A percentile compares a stretch with the other conserved stretches of the same genome.
Evolutionary conservation across 306 rosid genomes (phyloP).

Genomic region (Ammopiptanthus mongolicus): DNA sequence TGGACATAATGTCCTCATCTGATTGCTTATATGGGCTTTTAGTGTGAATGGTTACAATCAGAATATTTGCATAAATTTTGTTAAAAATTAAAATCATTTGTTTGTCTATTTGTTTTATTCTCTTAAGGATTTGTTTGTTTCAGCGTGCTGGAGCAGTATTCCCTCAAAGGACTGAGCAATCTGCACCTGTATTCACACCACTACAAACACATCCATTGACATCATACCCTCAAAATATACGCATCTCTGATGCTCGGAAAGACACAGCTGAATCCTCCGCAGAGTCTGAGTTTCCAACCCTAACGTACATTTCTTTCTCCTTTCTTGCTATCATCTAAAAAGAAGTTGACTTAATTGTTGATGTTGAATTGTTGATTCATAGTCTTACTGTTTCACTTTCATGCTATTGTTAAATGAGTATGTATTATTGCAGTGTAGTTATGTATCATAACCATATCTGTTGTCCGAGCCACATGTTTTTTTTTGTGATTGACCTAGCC

Average conservation of each 20-base stretch:
- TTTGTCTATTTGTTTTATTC: conserved; percentile 17
- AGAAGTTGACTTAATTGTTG: conserved; percentile 13
- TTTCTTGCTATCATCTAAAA: conserved; percentile 10
- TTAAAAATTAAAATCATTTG: conserved; percentile 2
- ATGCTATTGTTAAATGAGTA: conserved; percentile 3
- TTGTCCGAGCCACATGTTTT: conserved; percentile 1
- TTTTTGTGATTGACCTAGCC: background rate
- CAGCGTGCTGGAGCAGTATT: conserved; percentile 95
- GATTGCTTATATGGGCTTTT: background rate
- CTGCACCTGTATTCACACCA: conserved; percentile 90
- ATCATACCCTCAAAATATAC: conserved; percentile 72
- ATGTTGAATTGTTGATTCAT: background rate
- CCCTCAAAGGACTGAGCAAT: conserved; percentile 75
- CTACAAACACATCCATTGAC: conserved; percentile 85
- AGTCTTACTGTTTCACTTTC: background rate
- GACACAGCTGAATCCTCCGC: conserved; percentile 68
- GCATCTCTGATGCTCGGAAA: conserved; percentile 37
- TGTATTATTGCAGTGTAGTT: background rate
- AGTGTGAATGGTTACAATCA: conserved; percentile 12
- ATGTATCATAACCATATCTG: conserved; percentile 2
- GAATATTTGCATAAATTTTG: conserved; percentile 13
- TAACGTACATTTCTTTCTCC: conserved; percentile 51
- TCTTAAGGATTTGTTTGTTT: conserved; percentile 27
- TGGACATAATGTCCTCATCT: conserved; percentile 3
- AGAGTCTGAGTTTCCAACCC: conserved; percentile 81